These are phyloP conservation scores for Thermothielavioides terrestris DNA, from an alignment of 495 filamentous ascomycete genomes.

Conservation along the genomic window DNA sequence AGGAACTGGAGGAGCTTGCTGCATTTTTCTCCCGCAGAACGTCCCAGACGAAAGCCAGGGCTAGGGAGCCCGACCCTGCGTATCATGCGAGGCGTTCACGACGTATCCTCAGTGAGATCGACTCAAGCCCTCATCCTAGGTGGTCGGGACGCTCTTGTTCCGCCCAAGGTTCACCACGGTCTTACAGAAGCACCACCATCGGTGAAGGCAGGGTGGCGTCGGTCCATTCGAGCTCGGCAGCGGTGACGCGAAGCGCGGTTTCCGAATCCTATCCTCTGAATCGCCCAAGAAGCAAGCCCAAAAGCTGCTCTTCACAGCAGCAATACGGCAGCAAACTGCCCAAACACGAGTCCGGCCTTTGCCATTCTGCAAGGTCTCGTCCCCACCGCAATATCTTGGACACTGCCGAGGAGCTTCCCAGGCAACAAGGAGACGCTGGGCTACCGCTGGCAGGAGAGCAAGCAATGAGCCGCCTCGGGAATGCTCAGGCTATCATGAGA, in stretches of 20 bases:
- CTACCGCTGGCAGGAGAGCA: no score
- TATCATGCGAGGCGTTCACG: background rate
- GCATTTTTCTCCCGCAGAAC: slow-evolving; percentile 30
- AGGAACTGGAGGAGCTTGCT: slow-evolving; percentile 32
- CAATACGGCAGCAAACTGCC: slow-evolving; percentile 4
- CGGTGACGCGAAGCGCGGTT: background rate
- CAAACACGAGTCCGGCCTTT: background rate
- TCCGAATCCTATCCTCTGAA: background rate
- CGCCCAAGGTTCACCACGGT: background rate
- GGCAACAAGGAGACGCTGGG: background rate
- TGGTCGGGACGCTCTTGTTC: background rate
- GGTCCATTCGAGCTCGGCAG: background rate
- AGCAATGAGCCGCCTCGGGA: background rate
- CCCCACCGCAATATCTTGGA: background rate
- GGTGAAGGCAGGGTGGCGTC: background rate
- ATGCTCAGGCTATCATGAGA: background rate
- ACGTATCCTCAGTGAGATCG: background rate
- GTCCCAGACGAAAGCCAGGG: background rate
- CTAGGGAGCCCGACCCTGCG: background rate
- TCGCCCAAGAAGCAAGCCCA: slow-evolving; percentile 8
- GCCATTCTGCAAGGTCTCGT: background rate
- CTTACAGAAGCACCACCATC: background rate
- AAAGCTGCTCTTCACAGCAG: slow-evolving; percentile 26
- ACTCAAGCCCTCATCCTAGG: background rate
- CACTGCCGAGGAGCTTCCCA: background rate